Conservation (phyloP, 1,139 yeast genomes). For the Sugiyamaella neomexicana region DNA sequence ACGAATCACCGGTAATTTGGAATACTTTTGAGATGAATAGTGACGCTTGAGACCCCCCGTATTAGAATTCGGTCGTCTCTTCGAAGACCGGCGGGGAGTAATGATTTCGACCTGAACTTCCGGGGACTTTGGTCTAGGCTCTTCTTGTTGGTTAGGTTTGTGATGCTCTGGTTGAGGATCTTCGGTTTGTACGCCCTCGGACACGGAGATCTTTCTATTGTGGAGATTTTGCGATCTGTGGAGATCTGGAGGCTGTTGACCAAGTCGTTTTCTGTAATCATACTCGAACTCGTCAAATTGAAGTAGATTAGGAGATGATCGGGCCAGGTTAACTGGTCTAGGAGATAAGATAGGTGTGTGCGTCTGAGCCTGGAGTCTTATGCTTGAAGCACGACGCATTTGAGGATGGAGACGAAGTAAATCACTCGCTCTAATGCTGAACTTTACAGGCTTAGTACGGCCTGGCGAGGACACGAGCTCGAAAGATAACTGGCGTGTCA, state of each 20-base stretch:
- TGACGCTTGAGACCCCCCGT: slow-evolving; percentile 1
- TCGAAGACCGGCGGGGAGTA: slow-evolving; percentile 17
- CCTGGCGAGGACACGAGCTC: slow-evolving; percentile 29
- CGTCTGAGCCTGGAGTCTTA: neutral
- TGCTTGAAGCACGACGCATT: slow-evolving; percentile 8
- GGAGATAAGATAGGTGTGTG: slow-evolving; percentile 16
- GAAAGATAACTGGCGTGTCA: slow-evolving; percentile 28
- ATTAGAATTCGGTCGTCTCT: slow-evolving; percentile 6
- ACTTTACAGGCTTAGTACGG: slow-evolving; percentile 22
- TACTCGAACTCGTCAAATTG: slow-evolving; percentile 26
- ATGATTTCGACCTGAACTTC: slow-evolving; percentile 7
- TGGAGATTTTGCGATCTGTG: neutral
- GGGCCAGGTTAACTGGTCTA: slow-evolving; percentile 15
- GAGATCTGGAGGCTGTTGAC: slow-evolving; percentile 8
- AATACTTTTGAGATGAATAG: slow-evolving; percentile 1
- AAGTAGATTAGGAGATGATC: slow-evolving; percentile 7
- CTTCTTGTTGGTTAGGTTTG: neutral
- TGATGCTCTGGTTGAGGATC: slow-evolving; percentile 2
- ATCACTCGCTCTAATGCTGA: slow-evolving; percentile 23
- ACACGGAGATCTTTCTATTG: slow-evolving; percentile 1
- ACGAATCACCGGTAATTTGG: slow-evolving; percentile 25
- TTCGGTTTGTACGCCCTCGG: slow-evolving; percentile 3
- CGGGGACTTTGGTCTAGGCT: neutral
- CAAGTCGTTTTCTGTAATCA: slow-evolving; percentile 20
- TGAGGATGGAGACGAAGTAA: slow-evolving; percentile 14